A percentile compares a stretch with the other conserved stretches of the same genome.
Conservation (phyloP, 306 rosid species). For the Prunus campanulata region DNA sequence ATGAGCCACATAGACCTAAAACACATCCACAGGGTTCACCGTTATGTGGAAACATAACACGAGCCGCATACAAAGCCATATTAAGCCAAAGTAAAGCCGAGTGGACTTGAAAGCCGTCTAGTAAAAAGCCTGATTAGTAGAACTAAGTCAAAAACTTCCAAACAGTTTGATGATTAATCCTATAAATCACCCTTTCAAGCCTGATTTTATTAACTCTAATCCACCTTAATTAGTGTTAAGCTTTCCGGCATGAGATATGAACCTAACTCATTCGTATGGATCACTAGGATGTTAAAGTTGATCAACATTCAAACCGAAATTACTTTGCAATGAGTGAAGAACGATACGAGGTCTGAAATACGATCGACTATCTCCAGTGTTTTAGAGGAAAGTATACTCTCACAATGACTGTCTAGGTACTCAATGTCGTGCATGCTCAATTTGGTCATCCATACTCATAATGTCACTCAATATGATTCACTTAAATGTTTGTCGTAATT, state of each 20-base stretch:
- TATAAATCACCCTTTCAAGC: too few relatives aligned
- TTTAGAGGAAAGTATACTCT: too few relatives aligned
- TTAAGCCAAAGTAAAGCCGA: not conserved
- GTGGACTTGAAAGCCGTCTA: not conserved
- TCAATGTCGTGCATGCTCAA: not conserved
- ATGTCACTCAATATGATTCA: not conserved
- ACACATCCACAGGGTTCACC: not conserved
- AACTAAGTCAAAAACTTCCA: not conserved
- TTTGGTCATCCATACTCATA: not conserved
- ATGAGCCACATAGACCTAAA: not conserved
- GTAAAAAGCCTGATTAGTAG: not conserved
- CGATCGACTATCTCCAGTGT: too few relatives aligned
- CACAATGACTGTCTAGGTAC: not conserved
- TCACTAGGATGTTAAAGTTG: too few relatives aligned
- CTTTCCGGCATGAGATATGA: too few relatives aligned
- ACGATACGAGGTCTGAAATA: too few relatives aligned
- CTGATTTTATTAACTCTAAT: too few relatives aligned
- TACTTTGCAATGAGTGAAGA: too few relatives aligned
- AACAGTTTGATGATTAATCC: too few relatives aligned
- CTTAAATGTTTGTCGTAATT: not conserved
- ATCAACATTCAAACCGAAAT: too few relatives aligned
- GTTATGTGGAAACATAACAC: constrained; percentile 5
- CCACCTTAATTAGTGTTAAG: too few relatives aligned
- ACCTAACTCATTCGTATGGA: too few relatives aligned
- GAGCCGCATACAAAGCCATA: not conserved